These are phyloP conservation scores for Kluyveromyces nonfermentans DNA, from an alignment of 805 yeast species.

Conservation along the genomic window DNA sequence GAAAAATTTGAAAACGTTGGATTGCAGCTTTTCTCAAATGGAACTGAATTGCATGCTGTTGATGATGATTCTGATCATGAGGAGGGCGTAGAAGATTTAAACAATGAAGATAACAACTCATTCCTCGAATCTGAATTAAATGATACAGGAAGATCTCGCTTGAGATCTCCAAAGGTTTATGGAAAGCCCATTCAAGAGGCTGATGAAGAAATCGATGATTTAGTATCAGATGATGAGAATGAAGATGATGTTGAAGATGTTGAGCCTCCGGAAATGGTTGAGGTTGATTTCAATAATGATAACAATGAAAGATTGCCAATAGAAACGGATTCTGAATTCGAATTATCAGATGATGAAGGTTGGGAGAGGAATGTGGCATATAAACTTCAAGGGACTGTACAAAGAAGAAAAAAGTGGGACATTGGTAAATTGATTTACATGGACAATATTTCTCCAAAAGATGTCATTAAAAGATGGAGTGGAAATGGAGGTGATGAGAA, in stretches of 20 bases:
- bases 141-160: conserved; percentile 52
- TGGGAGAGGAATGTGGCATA: conserved; percentile 44
- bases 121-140: conserved; percentile 16
- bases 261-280: conserved; percentile 35
- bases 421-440: conserved; percentile 72
- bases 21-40: conserved; percentile 60
- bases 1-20: conserved; percentile 61
- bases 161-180: conserved; percentile 55
- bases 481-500: conserved; percentile 40
- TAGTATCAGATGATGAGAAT: conserved; percentile 36
- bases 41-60: conserved; percentile 39
- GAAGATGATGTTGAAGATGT: conserved; percentile 32
- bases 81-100: conserved; percentile 27
- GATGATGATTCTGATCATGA: conserved; percentile 35
- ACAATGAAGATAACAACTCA: conserved; percentile 15
- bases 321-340: conserved; percentile 47
- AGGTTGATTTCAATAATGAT: conserved; percentile 38
- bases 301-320: conserved; percentile 32
- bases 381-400: conserved; percentile 44
- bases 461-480: conserved; percentile 65
- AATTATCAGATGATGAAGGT: conserved; percentile 28
- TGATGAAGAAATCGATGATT: conserved; percentile 38
- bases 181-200: conserved; percentile 42
- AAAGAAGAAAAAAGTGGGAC: conserved; percentile 55
- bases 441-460: conserved; percentile 66